Evolutionary conservation across 164 flowering plant genomes (phyloP), one percentile per base, ranked within the genome.

Genomic region (Malania oleifera): DNA sequence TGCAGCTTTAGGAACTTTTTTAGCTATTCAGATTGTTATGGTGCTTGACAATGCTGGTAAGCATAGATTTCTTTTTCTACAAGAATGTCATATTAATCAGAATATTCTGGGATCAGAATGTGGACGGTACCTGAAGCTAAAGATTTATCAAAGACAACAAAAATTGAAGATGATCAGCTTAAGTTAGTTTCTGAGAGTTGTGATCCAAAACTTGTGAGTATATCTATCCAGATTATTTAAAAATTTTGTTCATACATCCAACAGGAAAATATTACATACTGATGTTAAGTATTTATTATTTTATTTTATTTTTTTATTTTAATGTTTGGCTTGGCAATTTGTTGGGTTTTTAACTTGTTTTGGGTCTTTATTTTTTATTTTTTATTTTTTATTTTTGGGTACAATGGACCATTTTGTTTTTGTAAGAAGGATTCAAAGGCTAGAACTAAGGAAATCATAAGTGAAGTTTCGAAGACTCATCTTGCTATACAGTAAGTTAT

Each of bases 91-190:
- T 29, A 19, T 40, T 54, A 45, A 49, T 57, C 19, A 15, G 13
- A 7, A 20, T 13, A 17, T 37, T 55, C 54, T 64, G 45, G 54
- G 45, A 14, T 10, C 64, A 93, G 99, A 70, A 78, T 86, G 89
- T 88, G 91, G 95, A 54, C 77, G 35, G 77, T 77, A 27, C 96
- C 99, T 56, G 96, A 88, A 75, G 77, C 75, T 15, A 82, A 76
- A 70, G 86, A 60, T 29, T 38, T 84, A 54, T 50, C 79, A 22
- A 73, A 75, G 66, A 69, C 72, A 54, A 67, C 71, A 44, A 61
- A 68, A 20, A 19, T 49, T 35, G 80, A 72, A 61, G 82, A 79
- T 49, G 84, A 78, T 37, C 81, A 75, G 63, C 68, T 77, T 54
- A 78, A 78, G 60, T 70, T 88, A 60, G 73, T 84, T 61, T 75